These are phyloP conservation scores for Mediolabrus comicus DNA, from an alignment of 108 stramenopile species.

Conservation along the genomic window DNA sequence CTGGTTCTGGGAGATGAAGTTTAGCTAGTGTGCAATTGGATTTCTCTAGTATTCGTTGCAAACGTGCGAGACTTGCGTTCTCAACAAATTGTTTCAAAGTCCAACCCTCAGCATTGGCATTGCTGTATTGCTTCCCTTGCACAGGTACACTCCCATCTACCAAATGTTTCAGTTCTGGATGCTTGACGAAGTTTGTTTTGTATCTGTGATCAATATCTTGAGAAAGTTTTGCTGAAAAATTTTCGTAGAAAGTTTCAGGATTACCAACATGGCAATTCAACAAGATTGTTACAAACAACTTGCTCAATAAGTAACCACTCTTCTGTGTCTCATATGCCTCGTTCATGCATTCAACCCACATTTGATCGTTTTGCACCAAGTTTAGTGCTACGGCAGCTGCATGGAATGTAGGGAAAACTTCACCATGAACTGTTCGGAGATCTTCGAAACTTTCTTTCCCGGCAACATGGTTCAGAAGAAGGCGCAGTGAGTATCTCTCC, in stretches of 20 bases:
- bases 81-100: too few species aligned
- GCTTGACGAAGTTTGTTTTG: too few species aligned
- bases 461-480: slow-evolving; percentile 2
- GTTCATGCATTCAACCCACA: neutral
- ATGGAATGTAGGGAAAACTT: neutral
- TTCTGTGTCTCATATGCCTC: neutral
- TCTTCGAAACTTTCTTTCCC: slow-evolving; percentile 1
- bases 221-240: neutral
- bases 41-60: too few species aligned
- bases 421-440: neutral
- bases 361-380: neutral
- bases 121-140: too few species aligned
- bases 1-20: too few species aligned
- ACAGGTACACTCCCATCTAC: too few species aligned
- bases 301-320: neutral
- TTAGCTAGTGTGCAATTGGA: too few species aligned
- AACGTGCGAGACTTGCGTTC: too few species aligned
- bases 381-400: neutral
- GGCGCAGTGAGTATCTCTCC: neutral
- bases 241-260: neutral
- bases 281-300: neutral
- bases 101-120: too few species aligned
- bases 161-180: too few species aligned
- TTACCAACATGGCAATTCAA: slow-evolving; percentile 1
- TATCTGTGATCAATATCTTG: neutral